Conservation (phyloP, 1,284 basidiomycete species). For the Austroboletus niveus region DNA sequence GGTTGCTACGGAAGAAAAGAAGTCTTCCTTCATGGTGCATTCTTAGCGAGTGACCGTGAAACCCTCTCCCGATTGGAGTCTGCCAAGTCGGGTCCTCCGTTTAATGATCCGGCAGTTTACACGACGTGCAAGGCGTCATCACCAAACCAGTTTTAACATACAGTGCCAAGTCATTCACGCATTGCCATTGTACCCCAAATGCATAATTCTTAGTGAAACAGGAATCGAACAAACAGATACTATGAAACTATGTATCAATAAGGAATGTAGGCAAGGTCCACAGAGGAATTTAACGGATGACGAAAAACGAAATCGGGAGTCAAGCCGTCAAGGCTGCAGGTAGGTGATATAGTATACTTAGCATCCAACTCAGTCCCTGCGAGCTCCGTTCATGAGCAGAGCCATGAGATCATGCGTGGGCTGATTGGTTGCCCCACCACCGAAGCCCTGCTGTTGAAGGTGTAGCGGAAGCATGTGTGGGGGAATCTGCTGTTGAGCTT, state of each 20-base stretch:
- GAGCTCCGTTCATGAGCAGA: conserved; percentile 68
- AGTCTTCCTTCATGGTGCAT: conserved; percentile 31
- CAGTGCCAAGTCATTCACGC: conserved; percentile 4
- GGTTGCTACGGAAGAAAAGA: conserved; percentile 35
- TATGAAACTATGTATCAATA: conserved; percentile 34
- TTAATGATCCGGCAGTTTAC: conserved; percentile 15
- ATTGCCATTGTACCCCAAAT: conserved; percentile 12
- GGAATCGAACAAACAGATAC: conserved; percentile 14
- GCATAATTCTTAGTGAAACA: conserved; percentile 34
- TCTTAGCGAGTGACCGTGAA: conserved; percentile 19
- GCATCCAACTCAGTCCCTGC: conserved; percentile 51
- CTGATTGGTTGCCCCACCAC: conserved; percentile 46
- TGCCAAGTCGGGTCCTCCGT: conserved; percentile 9
- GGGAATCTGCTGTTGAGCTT: conserved; percentile 43
- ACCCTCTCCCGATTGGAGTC: conserved; percentile 13
- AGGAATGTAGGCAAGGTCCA: conserved; percentile 31
- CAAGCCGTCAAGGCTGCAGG: not conserved
- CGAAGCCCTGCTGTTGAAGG: conserved; percentile 55
- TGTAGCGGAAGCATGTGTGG: conserved; percentile 62
- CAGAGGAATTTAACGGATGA: conserved; percentile 9
- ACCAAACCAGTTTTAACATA: not conserved
- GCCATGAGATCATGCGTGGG: conserved; percentile 74
- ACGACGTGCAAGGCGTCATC: conserved; percentile 1
- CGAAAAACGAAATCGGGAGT: conserved; percentile 12
- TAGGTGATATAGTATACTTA: conserved; percentile 16